Evolutionary conservation across 2,329 filamentous ascomycete species (phyloP).

Genomic region (Thermothelomyces thermophilus): DNA sequence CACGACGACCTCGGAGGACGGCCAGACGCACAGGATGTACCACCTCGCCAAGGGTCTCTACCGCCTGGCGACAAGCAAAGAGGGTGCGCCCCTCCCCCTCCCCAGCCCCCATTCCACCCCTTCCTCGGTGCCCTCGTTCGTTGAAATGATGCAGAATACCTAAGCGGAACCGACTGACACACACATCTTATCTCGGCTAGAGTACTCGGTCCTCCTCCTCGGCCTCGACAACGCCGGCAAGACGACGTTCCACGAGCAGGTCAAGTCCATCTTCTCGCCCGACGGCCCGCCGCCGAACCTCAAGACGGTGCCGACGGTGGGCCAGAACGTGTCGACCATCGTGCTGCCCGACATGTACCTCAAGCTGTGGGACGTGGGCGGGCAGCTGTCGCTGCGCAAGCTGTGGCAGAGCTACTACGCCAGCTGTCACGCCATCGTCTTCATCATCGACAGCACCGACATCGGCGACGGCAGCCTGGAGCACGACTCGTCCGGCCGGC

Average conservation of each 20-base stretch:
- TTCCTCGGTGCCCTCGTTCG: too few relatives aligned
- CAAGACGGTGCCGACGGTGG: constrained; percentile 92
- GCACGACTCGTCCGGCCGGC: constrained; percentile 47
- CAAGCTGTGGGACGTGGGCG: constrained; percentile 97
- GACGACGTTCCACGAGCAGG: constrained; percentile 94
- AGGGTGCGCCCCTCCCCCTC: constrained; percentile 51
- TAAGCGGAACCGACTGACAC: too few relatives aligned
- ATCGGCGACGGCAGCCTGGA: constrained; percentile 74
- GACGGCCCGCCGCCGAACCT: constrained; percentile 56
- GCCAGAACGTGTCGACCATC: constrained; percentile 92
- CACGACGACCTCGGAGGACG: too few relatives aligned
- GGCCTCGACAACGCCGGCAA: constrained; percentile 98
- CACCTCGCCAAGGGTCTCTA: constrained; percentile 90
- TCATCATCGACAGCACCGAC: constrained; percentile 93
- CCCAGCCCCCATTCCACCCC: background rate
- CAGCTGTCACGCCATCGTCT: constrained; percentile 92
- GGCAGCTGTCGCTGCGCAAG: constrained; percentile 79
- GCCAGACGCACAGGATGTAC: constrained; percentile 25
- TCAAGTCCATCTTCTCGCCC: constrained; percentile 78
- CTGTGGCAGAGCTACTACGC: constrained; percentile 96
- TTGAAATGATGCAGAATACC: too few relatives aligned
- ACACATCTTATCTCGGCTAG: constrained; percentile 37
- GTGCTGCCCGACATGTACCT: constrained; percentile 90
- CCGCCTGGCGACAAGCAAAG: constrained; percentile 92
- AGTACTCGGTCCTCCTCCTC: constrained; percentile 95